Evolutionary conservation across 23 red algal species (phyloP).

Genomic region (Cyanidium caldarium): DNA sequence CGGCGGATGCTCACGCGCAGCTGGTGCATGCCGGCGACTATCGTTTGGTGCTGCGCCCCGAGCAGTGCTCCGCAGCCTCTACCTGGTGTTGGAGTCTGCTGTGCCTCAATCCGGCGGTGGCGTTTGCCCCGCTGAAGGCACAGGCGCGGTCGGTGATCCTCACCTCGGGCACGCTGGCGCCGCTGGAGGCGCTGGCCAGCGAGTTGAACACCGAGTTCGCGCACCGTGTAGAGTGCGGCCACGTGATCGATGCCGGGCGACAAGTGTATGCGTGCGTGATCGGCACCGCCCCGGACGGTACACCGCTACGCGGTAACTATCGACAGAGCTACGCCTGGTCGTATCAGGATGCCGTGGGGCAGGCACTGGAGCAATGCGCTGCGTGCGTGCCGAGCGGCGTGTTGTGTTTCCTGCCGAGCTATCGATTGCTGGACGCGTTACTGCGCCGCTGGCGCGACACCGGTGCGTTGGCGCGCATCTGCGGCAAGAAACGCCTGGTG

Average conservation of each 20-base stretch:
- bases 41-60: conserved; percentile 6
- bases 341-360: conserved; percentile 55
- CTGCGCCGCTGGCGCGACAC: conserved; percentile 17
- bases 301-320: conserved; percentile 22
- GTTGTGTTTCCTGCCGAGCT: conserved; percentile 61
- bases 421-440: conserved; percentile 47
- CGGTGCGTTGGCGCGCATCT: conserved; percentile 32
- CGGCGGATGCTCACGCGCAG: neutral
- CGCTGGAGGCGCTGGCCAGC: conserved; percentile 43
- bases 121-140: conserved; percentile 30
- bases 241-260: conserved; percentile 40
- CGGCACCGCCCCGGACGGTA: neutral
- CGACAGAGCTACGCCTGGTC: conserved; percentile 19
- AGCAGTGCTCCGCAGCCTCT: neutral
- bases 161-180: conserved; percentile 67
- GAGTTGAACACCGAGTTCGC: conserved; percentile 48
- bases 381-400: conserved; percentile 45
- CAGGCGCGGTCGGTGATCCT: conserved; percentile 56
- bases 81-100: conserved; percentile 15
- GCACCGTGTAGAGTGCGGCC: conserved; percentile 20
- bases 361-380: conserved; percentile 32
- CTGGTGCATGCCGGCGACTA: conserved; percentile 17
- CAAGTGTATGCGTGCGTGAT: conserved; percentile 43
- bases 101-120: conserved; percentile 64
- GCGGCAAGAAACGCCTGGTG: conserved; percentile 18